A percentile compares a stretch with the other conserved stretches of the same genome.
Evolutionary conservation across 2,329 filamentous ascomycete species (phyloP).

Genomic region (Colletotrichum sp.): DNA sequence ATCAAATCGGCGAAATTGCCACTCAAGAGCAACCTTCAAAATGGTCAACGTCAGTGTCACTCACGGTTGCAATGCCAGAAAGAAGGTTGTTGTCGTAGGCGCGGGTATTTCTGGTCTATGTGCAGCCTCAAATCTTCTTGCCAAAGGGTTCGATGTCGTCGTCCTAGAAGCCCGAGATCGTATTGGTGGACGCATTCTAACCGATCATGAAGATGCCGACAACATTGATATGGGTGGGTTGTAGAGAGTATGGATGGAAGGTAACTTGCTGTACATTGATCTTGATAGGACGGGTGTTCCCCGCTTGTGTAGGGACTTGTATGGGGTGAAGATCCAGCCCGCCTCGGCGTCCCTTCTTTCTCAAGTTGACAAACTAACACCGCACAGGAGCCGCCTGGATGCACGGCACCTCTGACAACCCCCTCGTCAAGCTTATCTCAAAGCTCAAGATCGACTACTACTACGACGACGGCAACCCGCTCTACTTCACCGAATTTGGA

Average conservation of each 20-base stretch:
- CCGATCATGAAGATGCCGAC: background rate
- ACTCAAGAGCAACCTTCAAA: background rate
- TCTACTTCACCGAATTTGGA: background rate
- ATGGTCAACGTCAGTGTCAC: background rate
- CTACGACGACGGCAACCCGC: background rate
- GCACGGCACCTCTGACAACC: background rate
- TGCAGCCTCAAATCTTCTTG: slow-evolving; percentile 37
- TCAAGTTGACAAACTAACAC: background rate
- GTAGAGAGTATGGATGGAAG: background rate
- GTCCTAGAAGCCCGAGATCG: slow-evolving; percentile 55
- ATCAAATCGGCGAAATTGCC: background rate
- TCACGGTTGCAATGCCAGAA: background rate
- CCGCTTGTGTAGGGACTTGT: background rate
- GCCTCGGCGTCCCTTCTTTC: background rate
- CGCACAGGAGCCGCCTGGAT: background rate
- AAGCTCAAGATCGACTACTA: background rate
- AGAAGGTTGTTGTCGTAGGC: slow-evolving; percentile 43
- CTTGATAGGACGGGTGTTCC: background rate
- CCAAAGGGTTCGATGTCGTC: slow-evolving; percentile 39
- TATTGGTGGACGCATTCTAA: slow-evolving; percentile 56
- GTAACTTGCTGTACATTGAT: background rate
- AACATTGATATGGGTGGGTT: background rate
- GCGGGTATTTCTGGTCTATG: slow-evolving; percentile 44
- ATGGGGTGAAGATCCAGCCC: background rate
- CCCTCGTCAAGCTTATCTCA: background rate